Evolutionary conservation across 1,284 basidiomycete species (phyloP).

Genomic region (Inonotus obliquus): DNA sequence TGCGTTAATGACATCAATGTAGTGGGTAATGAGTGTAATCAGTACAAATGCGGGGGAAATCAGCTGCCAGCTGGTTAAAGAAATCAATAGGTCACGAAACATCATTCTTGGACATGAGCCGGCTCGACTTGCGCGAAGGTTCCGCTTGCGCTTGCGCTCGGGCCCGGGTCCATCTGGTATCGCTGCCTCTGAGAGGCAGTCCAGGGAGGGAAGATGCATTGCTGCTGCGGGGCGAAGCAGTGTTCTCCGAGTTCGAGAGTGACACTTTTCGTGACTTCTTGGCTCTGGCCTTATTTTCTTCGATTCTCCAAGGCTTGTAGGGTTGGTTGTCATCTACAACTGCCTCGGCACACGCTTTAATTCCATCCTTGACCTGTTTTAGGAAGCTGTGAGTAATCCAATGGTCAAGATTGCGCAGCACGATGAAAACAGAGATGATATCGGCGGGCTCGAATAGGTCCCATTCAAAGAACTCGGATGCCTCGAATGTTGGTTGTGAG

Average conservation of each 20-base stretch:
- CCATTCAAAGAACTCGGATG: conserved; percentile 44
- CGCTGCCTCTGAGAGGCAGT: neutral
- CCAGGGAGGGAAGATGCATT: neutral
- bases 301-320: conserved; percentile 46
- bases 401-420: conserved; percentile 48
- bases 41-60: neutral
- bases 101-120: neutral
- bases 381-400: conserved; percentile 45
- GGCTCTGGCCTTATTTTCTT: conserved; percentile 27
- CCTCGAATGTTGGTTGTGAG: neutral
- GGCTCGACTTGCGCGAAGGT: neutral
- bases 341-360: conserved; percentile 33
- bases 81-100: neutral
- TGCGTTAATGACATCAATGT: neutral
- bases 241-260: conserved; percentile 24
- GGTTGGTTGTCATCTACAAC: conserved; percentile 30
- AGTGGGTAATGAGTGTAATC: neutral
- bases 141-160: neutral
- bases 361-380: conserved; percentile 35
- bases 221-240: conserved; percentile 10
- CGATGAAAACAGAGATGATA: conserved; percentile 46
- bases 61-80: neutral
- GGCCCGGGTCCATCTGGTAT: neutral
- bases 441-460: conserved; percentile 39
- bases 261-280: conserved; percentile 33